Percentiles rank a stretch among this genome's conserved stretches.
phyloP scores from a whole-genome alignment of 495 filamentous ascomycete species.

The Neurospora tetraspora region DNA sequence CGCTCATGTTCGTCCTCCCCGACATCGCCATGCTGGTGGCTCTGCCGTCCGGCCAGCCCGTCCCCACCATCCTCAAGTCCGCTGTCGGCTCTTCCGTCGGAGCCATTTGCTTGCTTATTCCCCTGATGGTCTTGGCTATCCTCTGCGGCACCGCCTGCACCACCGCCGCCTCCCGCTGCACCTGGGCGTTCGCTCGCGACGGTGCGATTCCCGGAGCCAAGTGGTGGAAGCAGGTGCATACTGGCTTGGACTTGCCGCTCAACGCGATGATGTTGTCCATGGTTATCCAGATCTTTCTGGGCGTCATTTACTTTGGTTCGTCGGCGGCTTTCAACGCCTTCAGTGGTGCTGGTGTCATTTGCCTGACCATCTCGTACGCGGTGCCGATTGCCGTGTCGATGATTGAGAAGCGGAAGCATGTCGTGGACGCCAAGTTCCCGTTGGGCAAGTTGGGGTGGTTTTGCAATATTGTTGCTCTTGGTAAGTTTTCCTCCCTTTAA shows the following conservation, averaged over 20 bases:
- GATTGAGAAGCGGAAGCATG: conserved; percentile 38
- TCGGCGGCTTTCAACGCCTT: conserved; percentile 48
- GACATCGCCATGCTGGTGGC: conserved; percentile 32
- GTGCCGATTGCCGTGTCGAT: conserved; percentile 48
- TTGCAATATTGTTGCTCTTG: conserved; percentile 45
- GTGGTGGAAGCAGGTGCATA: conserved; percentile 39
- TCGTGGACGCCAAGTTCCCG: conserved; percentile 45
- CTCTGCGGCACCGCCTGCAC: conserved; percentile 55
- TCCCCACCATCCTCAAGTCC: conserved; percentile 35
- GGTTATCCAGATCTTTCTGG: conserved; percentile 34
- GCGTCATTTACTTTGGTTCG: conserved; percentile 45
- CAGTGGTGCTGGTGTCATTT: conserved; percentile 53
- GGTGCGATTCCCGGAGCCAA: conserved; percentile 45
- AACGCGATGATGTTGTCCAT: conserved; percentile 44
- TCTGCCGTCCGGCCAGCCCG: conserved; percentile 30
- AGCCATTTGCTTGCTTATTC: conserved; percentile 36
- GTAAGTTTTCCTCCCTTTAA: conserved; percentile 28
- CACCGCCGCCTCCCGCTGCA: conserved; percentile 47
- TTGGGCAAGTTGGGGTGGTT: conserved; percentile 45
- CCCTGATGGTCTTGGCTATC: conserved; percentile 39
- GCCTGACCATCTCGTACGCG: conserved; percentile 47
- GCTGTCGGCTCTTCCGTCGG: conserved; percentile 36
- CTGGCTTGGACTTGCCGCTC: conserved; percentile 36
- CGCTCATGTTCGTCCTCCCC: conserved; percentile 40
- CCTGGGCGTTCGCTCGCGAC: conserved; percentile 54